Evolutionary conservation across 805 yeast genomes (phyloP), one percentile per base, ranked within the genome.

Genomic region (Kregervanrija pseudodelftensis): DNA sequence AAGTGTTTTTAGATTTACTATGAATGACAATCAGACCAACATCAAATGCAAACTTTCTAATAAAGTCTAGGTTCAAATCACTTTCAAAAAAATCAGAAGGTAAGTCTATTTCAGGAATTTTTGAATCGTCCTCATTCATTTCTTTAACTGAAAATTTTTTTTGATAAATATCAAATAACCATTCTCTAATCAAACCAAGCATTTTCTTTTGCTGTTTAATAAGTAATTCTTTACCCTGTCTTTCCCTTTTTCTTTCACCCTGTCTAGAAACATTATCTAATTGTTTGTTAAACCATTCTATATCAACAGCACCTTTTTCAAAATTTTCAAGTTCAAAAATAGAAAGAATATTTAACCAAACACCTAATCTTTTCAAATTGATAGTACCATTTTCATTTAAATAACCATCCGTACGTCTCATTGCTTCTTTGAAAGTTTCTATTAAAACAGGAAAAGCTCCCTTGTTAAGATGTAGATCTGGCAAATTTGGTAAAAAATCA

Each of bases 401-500:
- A 57, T 93, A 93, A 5, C 95, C 96, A 60, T 85, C 95, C 45
- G 79, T 66, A 49, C 74, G 75, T 52, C 75, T 73, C 59, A 93
- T 70, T 28, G 90, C 79, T 56, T 79, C 80, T 62, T 90, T 93
- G 68, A 93, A 93, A 12, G 96, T 83, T 50, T 82, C 87, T 54
- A 93, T 72, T 57, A 93, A 72, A 30, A 89, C 75, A n/a, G 98
- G 96, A 69, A 93, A 85, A 0, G 98, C 99, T 54, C 97, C 98
- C 55, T 90, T 93, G 60, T 89, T 90, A 52, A 93, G 75, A 61
- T 87, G 90, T 54, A 93, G 72, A 64, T 90, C 95, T 0, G 99
- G 99, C 55, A 95, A 75, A 61, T 93, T 87, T 22, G 99, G 99
- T 59, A 93, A 74, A 80, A 93, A 93, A 74, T 93, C 99, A 60